Evolutionary conservation across 805 yeast species (phyloP).

Genomic region (Candida orba): DNA sequence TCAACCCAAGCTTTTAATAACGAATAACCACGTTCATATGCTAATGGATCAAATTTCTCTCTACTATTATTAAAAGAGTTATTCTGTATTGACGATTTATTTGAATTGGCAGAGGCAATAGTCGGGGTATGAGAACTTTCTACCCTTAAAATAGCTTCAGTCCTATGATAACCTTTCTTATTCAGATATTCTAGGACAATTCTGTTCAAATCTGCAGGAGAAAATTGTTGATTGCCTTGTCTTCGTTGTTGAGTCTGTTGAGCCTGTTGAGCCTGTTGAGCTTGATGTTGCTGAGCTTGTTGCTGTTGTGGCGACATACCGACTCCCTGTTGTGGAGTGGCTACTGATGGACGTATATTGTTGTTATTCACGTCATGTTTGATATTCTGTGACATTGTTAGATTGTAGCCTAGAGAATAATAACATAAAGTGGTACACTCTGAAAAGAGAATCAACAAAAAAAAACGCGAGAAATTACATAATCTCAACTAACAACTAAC

Average conservation of each 20-base stretch:
- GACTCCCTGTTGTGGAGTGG: background rate
- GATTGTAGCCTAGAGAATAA: background rate
- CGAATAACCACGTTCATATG: conserved; percentile 73
- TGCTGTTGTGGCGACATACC: conserved; percentile 3
- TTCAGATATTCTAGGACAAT: conserved; percentile 88
- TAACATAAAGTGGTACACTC: conserved; percentile 37
- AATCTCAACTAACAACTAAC: no score
- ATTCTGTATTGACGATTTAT: conserved; percentile 6
- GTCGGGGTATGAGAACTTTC: conserved; percentile 65
- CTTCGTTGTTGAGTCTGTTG: conserved; percentile 15
- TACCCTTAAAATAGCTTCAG: conserved; percentile 89
- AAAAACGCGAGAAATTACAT: no score
- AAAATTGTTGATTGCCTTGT: conserved; percentile 35
- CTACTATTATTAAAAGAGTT: background rate
- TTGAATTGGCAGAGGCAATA: conserved; percentile 22
- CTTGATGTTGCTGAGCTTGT: background rate
- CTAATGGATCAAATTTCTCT: conserved; percentile 40
- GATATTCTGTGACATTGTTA: conserved; percentile 3
- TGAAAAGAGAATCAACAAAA: background rate
- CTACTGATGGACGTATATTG: conserved; percentile 3
- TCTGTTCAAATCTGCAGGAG: conserved; percentile 84
- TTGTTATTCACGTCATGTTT: conserved; percentile 1
- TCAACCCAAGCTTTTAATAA: conserved; percentile 85
- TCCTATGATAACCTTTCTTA: conserved; percentile 89
- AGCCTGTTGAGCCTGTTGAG: background rate